Evolutionary conservation across 2,329 filamentous ascomycete species (phyloP), one percentile per base, ranked within the genome.

Genomic region (Trichophyton benhamiae): DNA sequence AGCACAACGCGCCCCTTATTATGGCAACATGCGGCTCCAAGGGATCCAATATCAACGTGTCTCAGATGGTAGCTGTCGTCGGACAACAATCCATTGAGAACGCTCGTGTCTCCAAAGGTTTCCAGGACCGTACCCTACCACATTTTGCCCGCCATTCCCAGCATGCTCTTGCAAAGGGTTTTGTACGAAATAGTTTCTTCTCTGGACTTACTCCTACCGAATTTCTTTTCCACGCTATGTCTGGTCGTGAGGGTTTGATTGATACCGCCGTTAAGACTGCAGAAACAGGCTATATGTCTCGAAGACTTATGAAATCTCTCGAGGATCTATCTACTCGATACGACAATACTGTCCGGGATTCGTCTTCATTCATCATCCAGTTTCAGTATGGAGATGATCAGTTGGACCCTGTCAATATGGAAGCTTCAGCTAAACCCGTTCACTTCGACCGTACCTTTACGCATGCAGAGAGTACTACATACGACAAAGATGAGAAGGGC

Each of bases 191-290:
- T 77, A 96, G 91, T 77, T 99, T 99, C 81, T 99, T 96, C 74
- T 89, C 89, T 0, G 94, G 94, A 1, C 79, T 99, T 0, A 82
- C 87, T 1, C 92, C 94, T 1, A 91, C 89, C 0, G 94, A 99
- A 69, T 97, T 99, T 74, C 83, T 97, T 62, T 97, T 99, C 76
- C 94, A 99, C 82, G 94, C 94, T 67, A 96, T 97, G 77, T 96
- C 91, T 69, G 94, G 94, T 68, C 88, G 94, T 84, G 94, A 97
- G 83, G 94, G 94, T 84, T 79, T 99, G 67, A 91, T 99, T 70
- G 94, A 99, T 82, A 99, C 94, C 1, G 94, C 94, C 64, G 94
- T 97, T 77, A 99, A 99, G 79, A 99, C 94, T 60, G 94, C 94
- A 60, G 94, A 99, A 75, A 99, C 94, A 9, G 94, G 94, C 66